Evolutionary conservation across 768 basidiomycete genomes (phyloP), one percentile per base, ranked within the genome.

Genomic region (Omphalotus guepiniiformis): DNA sequence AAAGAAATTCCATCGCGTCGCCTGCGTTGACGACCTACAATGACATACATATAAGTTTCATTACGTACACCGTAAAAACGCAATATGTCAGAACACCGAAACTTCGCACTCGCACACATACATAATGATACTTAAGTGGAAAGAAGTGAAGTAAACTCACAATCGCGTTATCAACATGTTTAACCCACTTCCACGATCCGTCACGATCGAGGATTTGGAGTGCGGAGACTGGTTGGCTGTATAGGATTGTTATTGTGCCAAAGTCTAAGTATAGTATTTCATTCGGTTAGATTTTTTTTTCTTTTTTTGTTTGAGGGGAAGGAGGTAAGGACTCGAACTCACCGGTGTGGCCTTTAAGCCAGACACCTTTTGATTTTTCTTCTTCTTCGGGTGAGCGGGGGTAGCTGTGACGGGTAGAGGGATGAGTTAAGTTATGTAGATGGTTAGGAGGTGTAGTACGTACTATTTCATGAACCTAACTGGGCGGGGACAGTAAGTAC

Each of bases 301-400:
- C 2, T 26, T 4, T 16, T 13, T 5, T n/a, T n/a, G n/a, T 8
- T 19, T 12, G 19, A 34, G 11, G 6, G 15, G 3, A 13, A 19
- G 11, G 1, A 5, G 6, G 28, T 18, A 11, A 34, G 9, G 18
- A 30, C 6, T 16, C 36, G 48, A 3, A 43, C 18, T 16, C 18
- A 71, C 75, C 75, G 3, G 71, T 71, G 42, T 76, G 76, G 3
- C 76, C 76, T 50, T 78, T 76, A 18, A 76, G 54, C 74, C 74
- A 78, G 3, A 78, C 72, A 35, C 72, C 64, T 18, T 71, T 72
- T 0, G 71, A 63, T 39, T 66, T 67, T 22, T 50, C 43, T 51
- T 76, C 75, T 3, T 75, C 74, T 16, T 71, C 71, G 19, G 63
- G 52, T 2, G 66, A 58, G 19, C 72, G 68, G 5, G 71, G 72